Evolutionary conservation across 345 rosid species (phyloP).

Genomic region (Brassica rapa): DNA sequence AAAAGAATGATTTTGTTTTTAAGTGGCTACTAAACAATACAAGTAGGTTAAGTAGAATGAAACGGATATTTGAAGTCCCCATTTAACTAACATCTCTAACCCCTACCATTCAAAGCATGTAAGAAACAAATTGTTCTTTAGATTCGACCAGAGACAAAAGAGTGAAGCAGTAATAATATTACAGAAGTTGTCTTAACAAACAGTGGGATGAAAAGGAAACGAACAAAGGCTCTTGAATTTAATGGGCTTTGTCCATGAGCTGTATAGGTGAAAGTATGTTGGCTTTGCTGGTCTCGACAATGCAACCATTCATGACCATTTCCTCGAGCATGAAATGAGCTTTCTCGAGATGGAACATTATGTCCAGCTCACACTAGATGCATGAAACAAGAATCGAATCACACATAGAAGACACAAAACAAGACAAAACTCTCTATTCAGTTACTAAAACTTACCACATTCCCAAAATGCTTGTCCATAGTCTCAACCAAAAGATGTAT

Average conservation of each 20-base stretch:
- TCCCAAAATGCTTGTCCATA: constrained; percentile 97
- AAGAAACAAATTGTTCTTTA: not conserved
- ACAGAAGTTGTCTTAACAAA: constrained; percentile 7
- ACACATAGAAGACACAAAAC: not conserved
- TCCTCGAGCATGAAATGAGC: constrained; percentile 99
- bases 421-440: not conserved
- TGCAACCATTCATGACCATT: constrained; percentile 95
- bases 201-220: constrained; percentile 2
- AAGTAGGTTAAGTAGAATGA: not conserved
- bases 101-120: not conserved
- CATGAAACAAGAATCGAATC: not conserved
- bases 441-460: constrained; percentile 62
- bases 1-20: not conserved
- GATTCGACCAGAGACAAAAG: not conserved
- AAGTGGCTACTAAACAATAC: not conserved
- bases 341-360: constrained; percentile 98
- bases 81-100: not conserved
- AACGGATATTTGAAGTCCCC: not conserved
- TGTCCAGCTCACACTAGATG: constrained; percentile 88
- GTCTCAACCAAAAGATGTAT: constrained; percentile 97
- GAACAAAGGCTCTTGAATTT: not conserved
- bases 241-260: constrained; percentile 83
- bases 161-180: constrained; percentile 1
- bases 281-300: constrained; percentile 92
- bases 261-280: constrained; percentile 78